Base-by-base conservation (phyloP, 345 rosid species). In the Syzygium oleosum region DNA sequence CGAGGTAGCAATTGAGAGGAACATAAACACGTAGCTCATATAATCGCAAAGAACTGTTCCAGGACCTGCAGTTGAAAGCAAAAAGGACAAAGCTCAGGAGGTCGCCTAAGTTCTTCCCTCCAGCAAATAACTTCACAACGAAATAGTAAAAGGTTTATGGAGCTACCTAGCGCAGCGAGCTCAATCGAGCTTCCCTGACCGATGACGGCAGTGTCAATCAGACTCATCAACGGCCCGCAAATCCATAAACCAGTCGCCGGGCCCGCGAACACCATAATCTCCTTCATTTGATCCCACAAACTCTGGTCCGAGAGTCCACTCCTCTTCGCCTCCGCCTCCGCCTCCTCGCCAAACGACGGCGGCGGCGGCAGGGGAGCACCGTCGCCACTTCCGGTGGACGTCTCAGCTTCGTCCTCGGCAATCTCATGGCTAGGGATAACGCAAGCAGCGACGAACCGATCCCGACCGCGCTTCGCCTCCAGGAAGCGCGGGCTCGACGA, bases 151-250 rank as follows among this genome's bases (percentile, higher is more conserved):
- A 10, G 7, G 43, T 73, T 73, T 58, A 51, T 14, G 22, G 78
- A 88, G 61, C 53, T 86, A 97, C 99, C 99, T 90, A 97, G 91
- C 89, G 99, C 99, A 46, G 99, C 99, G 73, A 96, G 99, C 91
- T 97, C 99, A 52, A 94, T 84, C 11, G 95, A 97, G 92, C 99
- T 97, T 87, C 97, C 95, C 87, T 96, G 99, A 87, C 99, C 99
- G 61, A 97, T 93, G 63, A 97, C 98, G 2, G 93, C 99, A 41
- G 99, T 96, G 79, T 96, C 97, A 85, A 95, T 96, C 84, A 97
- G 96, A 92, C 99, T 97, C 99, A 97, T 97, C 92, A 97, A 91
- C 31, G 99, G 99, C 41, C 95, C 98, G 90, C 99, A 97, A 4
- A 96, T 89, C 99, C 99, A 96, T 52, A 97, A 91, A 29, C 97